Evolutionary conservation across 805 yeast genomes (phyloP).

Genomic region (Komagataella mondaviorum): DNA sequence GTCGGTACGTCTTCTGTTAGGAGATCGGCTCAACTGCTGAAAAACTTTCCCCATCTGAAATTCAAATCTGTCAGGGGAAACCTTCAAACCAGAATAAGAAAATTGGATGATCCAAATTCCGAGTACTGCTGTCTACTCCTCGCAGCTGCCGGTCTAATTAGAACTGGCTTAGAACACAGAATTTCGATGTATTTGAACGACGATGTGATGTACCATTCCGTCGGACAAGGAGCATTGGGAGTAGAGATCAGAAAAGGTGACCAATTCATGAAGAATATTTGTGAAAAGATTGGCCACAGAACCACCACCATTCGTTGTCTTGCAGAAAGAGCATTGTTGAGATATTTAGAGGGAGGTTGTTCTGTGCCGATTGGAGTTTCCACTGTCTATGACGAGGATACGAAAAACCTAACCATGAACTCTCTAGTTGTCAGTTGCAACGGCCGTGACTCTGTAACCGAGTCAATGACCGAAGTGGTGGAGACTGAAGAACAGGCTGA

Average conservation of each 20-base stretch:
- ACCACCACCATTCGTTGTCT: constrained; percentile 62
- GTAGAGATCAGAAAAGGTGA: constrained; percentile 76
- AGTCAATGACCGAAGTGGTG: constrained; percentile 24
- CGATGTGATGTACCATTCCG: constrained; percentile 86
- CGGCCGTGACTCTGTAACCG: constrained; percentile 61
- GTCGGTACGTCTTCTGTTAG: constrained; percentile 94
- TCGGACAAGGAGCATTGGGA: constrained; percentile 98
- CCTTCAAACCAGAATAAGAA: constrained; percentile 62
- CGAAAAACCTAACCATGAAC: constrained; percentile 35
- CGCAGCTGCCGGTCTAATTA: constrained; percentile 84
- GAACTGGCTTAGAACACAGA: constrained; percentile 61
- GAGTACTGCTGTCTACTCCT: constrained; percentile 64
- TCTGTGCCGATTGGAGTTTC: constrained; percentile 94
- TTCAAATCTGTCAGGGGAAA: constrained; percentile 86
- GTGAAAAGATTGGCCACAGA: constrained; percentile 51
- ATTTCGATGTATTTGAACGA: constrained; percentile 60
- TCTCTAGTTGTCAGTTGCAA: constrained; percentile 79
- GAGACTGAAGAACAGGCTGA: constrained; percentile 46
- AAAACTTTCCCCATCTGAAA: constrained; percentile 58
- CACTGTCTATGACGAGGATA: constrained; percentile 28
- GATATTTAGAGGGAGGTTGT: constrained; percentile 92
- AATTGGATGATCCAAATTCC: constrained; percentile 61
- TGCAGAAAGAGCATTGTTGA: constrained; percentile 81
- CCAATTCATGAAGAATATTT: constrained; percentile 37
- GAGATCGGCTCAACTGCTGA: constrained; percentile 80